Conservation (phyloP, 2,329 filamentous ascomycete species). For the Ophiosphaerella korrae region DNA sequence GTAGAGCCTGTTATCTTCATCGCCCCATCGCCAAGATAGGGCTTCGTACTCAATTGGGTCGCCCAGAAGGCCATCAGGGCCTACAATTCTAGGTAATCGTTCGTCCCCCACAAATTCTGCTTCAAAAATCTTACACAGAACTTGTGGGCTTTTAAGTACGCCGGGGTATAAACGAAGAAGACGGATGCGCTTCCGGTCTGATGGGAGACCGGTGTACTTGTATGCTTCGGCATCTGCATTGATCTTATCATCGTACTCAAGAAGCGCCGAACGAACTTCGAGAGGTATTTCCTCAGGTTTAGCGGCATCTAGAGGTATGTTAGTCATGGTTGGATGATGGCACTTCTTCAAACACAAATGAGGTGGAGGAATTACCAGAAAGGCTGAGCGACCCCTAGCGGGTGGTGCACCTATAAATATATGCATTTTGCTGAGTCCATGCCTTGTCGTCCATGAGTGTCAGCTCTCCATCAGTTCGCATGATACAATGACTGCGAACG, state of each 20-base stretch:
- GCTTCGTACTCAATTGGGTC: constrained; percentile 3
- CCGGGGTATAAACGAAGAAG: constrained; percentile 2
- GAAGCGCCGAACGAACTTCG: background rate
- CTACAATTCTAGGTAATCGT: background rate
- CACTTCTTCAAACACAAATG: too few species aligned
- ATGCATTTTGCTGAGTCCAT: too few species aligned
- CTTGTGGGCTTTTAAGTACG: constrained; percentile 4
- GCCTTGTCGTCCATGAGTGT: too few species aligned
- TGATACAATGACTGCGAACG: too few species aligned
- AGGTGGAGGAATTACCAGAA: too few species aligned
- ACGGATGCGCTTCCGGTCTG: constrained; percentile 4
- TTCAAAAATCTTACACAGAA: constrained; percentile 5
- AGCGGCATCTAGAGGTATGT: background rate
- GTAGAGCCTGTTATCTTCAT: constrained; percentile 2
- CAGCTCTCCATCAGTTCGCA: too few species aligned
- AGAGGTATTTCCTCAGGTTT: background rate
- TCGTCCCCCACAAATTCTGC: constrained; percentile 4
- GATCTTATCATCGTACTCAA: background rate
- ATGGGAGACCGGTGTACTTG: background rate
- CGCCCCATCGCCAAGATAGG: constrained; percentile 8
- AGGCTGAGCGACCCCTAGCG: too few species aligned
- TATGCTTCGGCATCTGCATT: background rate
- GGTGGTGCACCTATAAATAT: too few species aligned
- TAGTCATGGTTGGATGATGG: background rate
- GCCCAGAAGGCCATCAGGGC: background rate